Conservation (phyloP, 495 filamentous ascomycete species). For the Echria macrotheca region DNA sequence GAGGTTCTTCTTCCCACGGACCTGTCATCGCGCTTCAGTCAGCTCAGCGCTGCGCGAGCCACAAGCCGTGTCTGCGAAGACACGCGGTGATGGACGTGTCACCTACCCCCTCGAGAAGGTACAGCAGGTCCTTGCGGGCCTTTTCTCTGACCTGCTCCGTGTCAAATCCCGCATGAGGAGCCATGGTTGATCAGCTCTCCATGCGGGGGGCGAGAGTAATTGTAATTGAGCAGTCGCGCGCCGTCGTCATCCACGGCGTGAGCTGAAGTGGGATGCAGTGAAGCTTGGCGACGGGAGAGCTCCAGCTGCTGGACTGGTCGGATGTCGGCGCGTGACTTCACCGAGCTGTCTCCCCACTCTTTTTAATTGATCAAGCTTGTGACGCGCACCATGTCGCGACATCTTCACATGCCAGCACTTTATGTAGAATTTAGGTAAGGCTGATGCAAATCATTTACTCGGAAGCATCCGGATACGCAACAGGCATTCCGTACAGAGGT, state of each 20-base stretch:
- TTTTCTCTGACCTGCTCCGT: constrained; percentile 76
- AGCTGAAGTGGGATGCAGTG: not conserved
- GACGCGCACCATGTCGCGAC: too few species aligned
- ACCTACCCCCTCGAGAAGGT: constrained; percentile 89
- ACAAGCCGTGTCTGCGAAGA: not conserved
- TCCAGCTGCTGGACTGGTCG: not conserved
- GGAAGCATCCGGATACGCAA: too few species aligned
- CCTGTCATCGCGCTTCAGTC: constrained; percentile 50
- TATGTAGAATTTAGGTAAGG: too few species aligned
- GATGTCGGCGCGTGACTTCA: constrained; percentile 6
- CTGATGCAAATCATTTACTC: too few species aligned
- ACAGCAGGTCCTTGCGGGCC: constrained; percentile 77
- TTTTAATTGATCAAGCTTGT: not conserved
- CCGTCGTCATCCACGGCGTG: too few species aligned
- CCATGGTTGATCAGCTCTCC: constrained; percentile 47
- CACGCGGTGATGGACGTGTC: constrained; percentile 22
- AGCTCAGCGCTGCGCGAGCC: constrained; percentile 13
- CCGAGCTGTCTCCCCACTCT: constrained; percentile 8
- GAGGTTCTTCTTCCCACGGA: constrained; percentile 97
- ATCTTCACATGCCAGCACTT: too few species aligned
- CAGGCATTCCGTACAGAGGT: too few species aligned
- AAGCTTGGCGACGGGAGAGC: not conserved
- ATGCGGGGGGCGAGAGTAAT: constrained; percentile 28
- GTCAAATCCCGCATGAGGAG: constrained; percentile 69
- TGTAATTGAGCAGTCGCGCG: too few species aligned